Conservation (phyloP, 768 basidiomycete species). For the Cantharellus cinnabarinus region DNA sequence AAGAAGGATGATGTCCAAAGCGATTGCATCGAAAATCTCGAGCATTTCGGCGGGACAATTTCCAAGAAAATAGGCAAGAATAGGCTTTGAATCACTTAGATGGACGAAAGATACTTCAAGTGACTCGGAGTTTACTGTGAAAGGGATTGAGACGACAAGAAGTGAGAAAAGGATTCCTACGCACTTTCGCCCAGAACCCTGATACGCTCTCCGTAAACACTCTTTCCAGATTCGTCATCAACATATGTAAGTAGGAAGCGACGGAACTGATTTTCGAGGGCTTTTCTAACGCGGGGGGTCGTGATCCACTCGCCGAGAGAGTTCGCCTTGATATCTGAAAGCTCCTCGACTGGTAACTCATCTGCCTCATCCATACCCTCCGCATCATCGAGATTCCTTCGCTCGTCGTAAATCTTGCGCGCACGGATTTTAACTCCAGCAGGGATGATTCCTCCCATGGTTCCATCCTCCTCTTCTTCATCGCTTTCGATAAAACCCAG, state of each 20-base stretch:
- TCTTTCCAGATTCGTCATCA: slow-evolving; percentile 62
- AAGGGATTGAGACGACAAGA: slow-evolving; percentile 6
- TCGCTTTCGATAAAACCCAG: slow-evolving; percentile 78
- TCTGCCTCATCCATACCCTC: slow-evolving; percentile 77
- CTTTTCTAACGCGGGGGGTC: slow-evolving; percentile 71
- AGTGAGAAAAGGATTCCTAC: slow-evolving; percentile 10
- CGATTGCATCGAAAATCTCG: slow-evolving; percentile 85
- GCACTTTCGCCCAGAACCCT: slow-evolving; percentile 85
- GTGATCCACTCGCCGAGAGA: slow-evolving; percentile 97
- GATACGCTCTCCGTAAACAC: slow-evolving; percentile 89
- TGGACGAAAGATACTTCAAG: slow-evolving; percentile 97
- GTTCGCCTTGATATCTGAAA: slow-evolving; percentile 94
- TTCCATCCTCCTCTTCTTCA: slow-evolving; percentile 40
- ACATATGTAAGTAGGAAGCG: slow-evolving; percentile 92
- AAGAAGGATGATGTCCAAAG: slow-evolving; percentile 79
- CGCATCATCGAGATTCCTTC: slow-evolving; percentile 73
- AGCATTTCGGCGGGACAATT: slow-evolving; percentile 90
- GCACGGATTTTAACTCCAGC: slow-evolving; percentile 62
- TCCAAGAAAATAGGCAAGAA: slow-evolving; percentile 91
- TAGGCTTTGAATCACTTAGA: slow-evolving; percentile 76
- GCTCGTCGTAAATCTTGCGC: slow-evolving; percentile 84
- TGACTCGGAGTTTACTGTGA: slow-evolving; percentile 81
- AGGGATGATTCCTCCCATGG: slow-evolving; percentile 17
- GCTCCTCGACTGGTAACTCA: slow-evolving; percentile 89
- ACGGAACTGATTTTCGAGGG: slow-evolving; percentile 82